A percentile compares a stretch with the other conserved stretches of the same genome.
Conservation (phyloP, 352 stramenopile genomes). For the Aphanomyces stellatus region DNA sequence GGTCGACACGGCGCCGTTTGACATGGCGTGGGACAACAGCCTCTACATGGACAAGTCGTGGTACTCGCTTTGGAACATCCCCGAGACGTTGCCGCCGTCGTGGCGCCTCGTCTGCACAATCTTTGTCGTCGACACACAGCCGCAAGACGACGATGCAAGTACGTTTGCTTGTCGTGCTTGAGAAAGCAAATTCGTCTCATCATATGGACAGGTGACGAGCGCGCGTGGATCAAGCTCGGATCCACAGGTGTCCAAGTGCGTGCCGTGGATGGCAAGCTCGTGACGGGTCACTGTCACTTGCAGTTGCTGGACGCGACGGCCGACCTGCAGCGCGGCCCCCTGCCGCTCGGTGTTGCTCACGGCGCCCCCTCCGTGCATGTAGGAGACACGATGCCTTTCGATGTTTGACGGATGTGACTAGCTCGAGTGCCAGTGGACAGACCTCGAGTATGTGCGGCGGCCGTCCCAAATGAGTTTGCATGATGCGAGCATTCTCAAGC, state of each 20-base stretch:
- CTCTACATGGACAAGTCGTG: neutral
- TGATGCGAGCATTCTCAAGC: neutral
- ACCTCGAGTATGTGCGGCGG: neutral
- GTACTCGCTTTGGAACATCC: constrained; percentile 1
- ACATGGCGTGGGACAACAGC: neutral
- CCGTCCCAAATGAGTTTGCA: neutral
- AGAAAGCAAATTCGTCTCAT: no score
- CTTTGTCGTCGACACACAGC: neutral
- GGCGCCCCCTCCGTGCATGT: neutral
- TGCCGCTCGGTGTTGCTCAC: neutral
- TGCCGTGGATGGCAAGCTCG: neutral
- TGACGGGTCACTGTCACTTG: neutral
- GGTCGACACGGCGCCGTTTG: neutral
- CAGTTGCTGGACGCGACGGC: neutral
- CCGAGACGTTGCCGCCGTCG: neutral
- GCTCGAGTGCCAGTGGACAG: neutral
- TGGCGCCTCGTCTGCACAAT: constrained; percentile 3
- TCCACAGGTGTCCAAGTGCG: neutral
- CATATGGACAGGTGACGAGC: neutral
- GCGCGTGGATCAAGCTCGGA: neutral
- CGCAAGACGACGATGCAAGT: neutral
- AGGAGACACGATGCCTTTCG: neutral
- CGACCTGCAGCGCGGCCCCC: neutral
- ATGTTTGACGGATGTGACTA: neutral
- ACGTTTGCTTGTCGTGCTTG: no score